A percentile compares a stretch with the other conserved stretches of the same genome.
Conservation (phyloP, 2,329 filamentous ascomycete species). For the Orbilia javanica region DNA sequence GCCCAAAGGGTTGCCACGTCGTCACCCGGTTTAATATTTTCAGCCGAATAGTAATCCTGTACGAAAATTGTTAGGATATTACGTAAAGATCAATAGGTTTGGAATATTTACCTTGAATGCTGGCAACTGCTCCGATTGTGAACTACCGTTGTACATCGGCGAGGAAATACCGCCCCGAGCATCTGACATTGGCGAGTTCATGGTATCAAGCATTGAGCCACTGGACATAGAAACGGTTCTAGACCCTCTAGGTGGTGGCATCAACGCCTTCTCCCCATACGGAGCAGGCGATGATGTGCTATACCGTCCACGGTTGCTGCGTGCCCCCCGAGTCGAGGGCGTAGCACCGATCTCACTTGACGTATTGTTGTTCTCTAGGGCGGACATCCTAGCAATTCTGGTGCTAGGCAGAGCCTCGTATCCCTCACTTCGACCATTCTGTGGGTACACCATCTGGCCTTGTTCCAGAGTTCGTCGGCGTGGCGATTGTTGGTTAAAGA, state of each 20-base stretch:
- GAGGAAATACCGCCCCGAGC: slow-evolving; percentile 83
- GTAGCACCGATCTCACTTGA: slow-evolving; percentile 49
- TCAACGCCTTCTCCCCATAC: slow-evolving; percentile 56
- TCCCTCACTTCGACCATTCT: slow-evolving; percentile 66
- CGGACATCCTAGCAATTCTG: slow-evolving; percentile 94
- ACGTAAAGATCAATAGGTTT: not conserved
- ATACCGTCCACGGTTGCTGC: slow-evolving; percentile 42
- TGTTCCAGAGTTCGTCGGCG: slow-evolving; percentile 66
- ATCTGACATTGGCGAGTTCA: slow-evolving; percentile 77
- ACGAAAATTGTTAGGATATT: slow-evolving; percentile 12
- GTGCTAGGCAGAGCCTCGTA: slow-evolving; percentile 86
- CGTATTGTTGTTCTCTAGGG: slow-evolving; percentile 78
- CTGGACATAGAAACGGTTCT: slow-evolving; percentile 91
- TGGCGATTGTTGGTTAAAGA: slow-evolving; percentile 91
- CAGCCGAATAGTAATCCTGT: slow-evolving; percentile 92
- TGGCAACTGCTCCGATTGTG: slow-evolving; percentile 92
- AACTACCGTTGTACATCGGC: slow-evolving; percentile 83
- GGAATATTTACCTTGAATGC: slow-evolving; percentile 78
- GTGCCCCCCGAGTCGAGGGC: slow-evolving; percentile 68
- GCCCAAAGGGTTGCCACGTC: slow-evolving; percentile 94
- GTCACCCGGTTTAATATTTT: slow-evolving; percentile 92
- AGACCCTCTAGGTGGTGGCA: slow-evolving; percentile 68
- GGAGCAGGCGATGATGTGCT: slow-evolving; percentile 46
- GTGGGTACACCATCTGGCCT: slow-evolving; percentile 63
- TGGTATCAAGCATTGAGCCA: slow-evolving; percentile 78